These are phyloP conservation scores for Malus hybrid DNA, from an alignment of 331 rosid genomes.

Conservation along the genomic window DNA sequence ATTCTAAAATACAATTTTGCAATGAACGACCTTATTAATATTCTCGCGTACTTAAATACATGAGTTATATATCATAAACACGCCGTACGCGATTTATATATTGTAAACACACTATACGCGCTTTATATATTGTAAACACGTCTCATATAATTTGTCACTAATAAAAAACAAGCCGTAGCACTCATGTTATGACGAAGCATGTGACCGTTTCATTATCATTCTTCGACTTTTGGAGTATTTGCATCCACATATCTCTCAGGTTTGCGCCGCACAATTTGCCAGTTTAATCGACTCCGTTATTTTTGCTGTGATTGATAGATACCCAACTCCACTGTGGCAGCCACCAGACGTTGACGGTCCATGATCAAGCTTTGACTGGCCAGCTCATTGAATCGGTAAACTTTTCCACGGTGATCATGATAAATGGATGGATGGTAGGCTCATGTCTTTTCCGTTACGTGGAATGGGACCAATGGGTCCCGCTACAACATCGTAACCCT, in stretches of 20 bases:
- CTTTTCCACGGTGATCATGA: background rate
- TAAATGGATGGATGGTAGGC: background rate
- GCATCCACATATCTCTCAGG: background rate
- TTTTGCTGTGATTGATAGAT: background rate
- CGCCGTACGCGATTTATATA: no score
- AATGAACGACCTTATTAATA: no score
- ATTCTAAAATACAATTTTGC: background rate
- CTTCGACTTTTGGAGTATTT: no score
- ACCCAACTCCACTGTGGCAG: background rate
- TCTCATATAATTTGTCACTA: no score
- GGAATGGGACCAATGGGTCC: background rate
- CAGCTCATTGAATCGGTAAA: background rate
- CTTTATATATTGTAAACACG: no score
- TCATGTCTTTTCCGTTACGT: background rate
- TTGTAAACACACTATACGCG: no score
- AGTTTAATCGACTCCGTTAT: background rate
- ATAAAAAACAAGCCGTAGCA: no score
- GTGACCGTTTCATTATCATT: no score
- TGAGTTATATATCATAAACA: no score
- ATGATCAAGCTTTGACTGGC: conserved; percentile 8
- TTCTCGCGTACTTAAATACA: no score
- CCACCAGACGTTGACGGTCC: background rate
- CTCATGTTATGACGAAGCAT: no score
- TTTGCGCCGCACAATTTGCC: conserved; percentile 25
- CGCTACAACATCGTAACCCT: background rate